phyloP scores from a whole-genome alignment of 2,329 filamentous ascomycete genomes.

The Cryphonectria radicalis region DNA sequence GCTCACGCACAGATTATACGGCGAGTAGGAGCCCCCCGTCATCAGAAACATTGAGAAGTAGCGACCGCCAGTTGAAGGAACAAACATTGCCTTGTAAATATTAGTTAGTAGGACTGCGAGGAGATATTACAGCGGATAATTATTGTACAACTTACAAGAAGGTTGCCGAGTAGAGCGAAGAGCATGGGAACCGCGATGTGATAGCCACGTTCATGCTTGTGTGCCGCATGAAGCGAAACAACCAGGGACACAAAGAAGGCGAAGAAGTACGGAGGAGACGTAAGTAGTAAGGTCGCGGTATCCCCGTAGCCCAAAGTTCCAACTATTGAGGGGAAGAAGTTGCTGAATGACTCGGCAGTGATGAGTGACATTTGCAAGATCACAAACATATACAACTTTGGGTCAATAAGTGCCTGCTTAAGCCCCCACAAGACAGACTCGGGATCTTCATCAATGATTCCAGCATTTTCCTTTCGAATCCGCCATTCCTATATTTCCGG shows the following conservation, averaged over 20 bases:
- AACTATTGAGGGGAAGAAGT: conserved; percentile 32
- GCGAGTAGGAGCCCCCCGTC: conserved; percentile 30
- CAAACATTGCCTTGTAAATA: neutral
- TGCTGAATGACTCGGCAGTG: conserved; percentile 32
- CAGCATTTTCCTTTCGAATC: neutral
- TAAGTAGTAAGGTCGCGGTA: conserved; percentile 29
- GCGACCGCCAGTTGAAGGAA: neutral
- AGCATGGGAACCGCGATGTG: neutral
- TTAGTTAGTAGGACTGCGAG: neutral
- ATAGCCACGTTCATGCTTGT: neutral
- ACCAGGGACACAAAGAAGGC: neutral
- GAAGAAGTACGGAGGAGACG: neutral
- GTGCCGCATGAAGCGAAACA: neutral
- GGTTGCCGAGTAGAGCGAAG: neutral
- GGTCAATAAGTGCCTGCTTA: conserved; percentile 19
- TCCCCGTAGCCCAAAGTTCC: conserved; percentile 30
- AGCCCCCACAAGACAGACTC: neutral
- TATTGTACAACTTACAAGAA: neutral
- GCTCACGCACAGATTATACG: conserved; percentile 31
- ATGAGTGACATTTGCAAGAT: conserved; percentile 34
- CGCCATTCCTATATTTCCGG: neutral
- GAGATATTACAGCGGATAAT: neutral
- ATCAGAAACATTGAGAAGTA: conserved; percentile 31
- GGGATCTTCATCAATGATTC: neutral
- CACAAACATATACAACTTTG: conserved; percentile 36